Evolutionary conservation across 2,329 filamentous ascomycete species (phyloP), one percentile per base, ranked within the genome.

Genomic region (Neopestalotiopsis sp.): DNA sequence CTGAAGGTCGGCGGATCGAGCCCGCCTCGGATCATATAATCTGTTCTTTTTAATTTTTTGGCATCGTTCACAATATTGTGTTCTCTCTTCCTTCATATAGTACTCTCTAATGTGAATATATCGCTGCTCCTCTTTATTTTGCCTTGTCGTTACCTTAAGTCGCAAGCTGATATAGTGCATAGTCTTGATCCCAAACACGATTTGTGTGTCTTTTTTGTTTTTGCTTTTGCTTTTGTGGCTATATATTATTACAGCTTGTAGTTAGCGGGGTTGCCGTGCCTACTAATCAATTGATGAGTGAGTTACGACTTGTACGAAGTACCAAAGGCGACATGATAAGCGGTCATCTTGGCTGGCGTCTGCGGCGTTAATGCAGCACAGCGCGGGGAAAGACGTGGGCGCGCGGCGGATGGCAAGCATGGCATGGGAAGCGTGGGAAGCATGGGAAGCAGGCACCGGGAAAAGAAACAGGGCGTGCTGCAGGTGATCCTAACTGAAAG

Each of bases 1-100:
- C 77, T 79, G 76, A 79, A 79, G 77, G 77, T 79, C 76, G 74
- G 74, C 75, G 75, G 77, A 78, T 78, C 77, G 75, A 78, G 73
- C 75, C 77, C 76, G 75, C 45, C 64, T 57, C 64, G 42, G 64
- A 58, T 66, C 64, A 66, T 20, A 38, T 10, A 3, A 40, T 38
- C 13, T 63, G 1, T 28, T 14, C 42, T 63, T 63, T 63, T 34
- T 14, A 9, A 12, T 20, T 61, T 38, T 38, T 38, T 38, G 4
- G 10, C 34, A 7, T 10, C 10, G 6, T 38, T 10, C 34, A 38
- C 34, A 38, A 38, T 10, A 38, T 38, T 38, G 34, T 38, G 10
- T 28, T 28, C 24, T 28, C 24, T 28, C 24, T 28, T 28, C 24
- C 24, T 28, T 28, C 24, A 28, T 28, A 28, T 28, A 28, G 3